phyloP scores from a whole-genome alignment of 208 protist species.

The Leishmania arabica region DNA sequence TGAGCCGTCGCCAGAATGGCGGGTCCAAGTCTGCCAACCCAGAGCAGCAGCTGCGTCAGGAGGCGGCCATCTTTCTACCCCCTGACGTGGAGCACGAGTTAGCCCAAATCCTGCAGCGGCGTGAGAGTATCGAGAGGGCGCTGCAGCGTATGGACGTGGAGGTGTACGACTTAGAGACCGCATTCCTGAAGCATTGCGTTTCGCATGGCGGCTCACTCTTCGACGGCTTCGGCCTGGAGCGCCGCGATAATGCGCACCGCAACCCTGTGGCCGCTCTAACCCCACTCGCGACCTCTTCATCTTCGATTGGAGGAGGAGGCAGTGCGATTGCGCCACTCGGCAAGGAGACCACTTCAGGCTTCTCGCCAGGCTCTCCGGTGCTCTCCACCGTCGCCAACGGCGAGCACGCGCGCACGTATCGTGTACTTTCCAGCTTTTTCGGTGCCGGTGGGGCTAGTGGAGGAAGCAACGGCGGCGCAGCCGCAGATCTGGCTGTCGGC shows the following conservation, averaged over 20 bases:
- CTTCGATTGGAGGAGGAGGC: neutral
- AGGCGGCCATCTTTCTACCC: conserved; percentile 29
- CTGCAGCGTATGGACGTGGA: conserved; percentile 52
- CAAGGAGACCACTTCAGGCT: neutral
- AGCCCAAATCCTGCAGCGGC: conserved; percentile 36
- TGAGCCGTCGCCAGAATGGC: conserved; percentile 28
- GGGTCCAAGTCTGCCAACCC: conserved; percentile 15
- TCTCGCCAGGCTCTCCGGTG: conserved; percentile 8
- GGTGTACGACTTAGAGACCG: conserved; percentile 71
- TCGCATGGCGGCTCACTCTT: conserved; percentile 75
- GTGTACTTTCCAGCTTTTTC: conserved; percentile 10
- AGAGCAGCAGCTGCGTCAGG: conserved; percentile 24
- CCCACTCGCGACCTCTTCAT: conserved; percentile 19
- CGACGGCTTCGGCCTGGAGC: conserved; percentile 79
- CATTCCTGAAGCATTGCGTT: conserved; percentile 64
- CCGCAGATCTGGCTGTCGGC: neutral
- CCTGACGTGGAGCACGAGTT: conserved; percentile 35
- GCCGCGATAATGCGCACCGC: conserved; percentile 33
- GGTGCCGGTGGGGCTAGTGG: neutral
- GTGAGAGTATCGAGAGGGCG: conserved; percentile 46
- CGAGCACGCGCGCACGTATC: conserved; percentile 18
- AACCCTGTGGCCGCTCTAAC: conserved; percentile 27
- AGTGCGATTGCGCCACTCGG: neutral
- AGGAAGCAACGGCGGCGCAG: neutral
- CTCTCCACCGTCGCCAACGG: neutral